Conservation (phyloP, 768 basidiomycete species). For the Kwoniella europaea region DNA sequence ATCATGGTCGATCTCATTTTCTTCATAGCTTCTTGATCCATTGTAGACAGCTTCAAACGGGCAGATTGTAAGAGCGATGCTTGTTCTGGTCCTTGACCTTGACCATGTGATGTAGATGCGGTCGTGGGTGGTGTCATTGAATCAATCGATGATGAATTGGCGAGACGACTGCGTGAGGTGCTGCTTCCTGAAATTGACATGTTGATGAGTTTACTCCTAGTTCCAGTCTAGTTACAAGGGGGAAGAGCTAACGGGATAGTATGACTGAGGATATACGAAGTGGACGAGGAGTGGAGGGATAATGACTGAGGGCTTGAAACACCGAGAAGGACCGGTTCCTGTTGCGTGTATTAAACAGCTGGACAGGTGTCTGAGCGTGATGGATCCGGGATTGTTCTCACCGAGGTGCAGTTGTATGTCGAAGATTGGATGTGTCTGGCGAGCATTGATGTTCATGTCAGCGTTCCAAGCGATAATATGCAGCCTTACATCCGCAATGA, state of each 20-base stretch:
- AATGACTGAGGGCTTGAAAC: not conserved
- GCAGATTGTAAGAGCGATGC: constrained; percentile 34
- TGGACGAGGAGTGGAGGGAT: not conserved
- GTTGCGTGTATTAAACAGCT: not conserved
- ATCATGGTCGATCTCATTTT: constrained; percentile 38
- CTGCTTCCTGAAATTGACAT: not conserved
- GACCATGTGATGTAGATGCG: not conserved
- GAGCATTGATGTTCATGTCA: not conserved
- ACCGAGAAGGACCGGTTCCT: not conserved
- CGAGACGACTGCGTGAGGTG: not conserved
- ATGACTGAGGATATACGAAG: not conserved
- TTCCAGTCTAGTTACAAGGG: no score
- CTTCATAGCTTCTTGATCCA: constrained; percentile 50
- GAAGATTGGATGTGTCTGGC: not conserved
- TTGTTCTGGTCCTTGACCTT: constrained; percentile 8
- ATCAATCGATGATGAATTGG: not conserved
- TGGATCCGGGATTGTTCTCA: not conserved
- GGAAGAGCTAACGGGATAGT: not conserved
- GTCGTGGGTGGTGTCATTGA: not conserved
- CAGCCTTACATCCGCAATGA: no score
- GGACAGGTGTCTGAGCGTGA: not conserved
- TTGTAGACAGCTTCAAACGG: constrained; percentile 34
- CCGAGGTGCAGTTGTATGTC: not conserved
- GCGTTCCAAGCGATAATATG: no score
- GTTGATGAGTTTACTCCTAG: not conserved